These are phyloP conservation scores for Flaveria robusta DNA, from an alignment of 129 eudicot species.

Conservation along the genomic window DNA sequence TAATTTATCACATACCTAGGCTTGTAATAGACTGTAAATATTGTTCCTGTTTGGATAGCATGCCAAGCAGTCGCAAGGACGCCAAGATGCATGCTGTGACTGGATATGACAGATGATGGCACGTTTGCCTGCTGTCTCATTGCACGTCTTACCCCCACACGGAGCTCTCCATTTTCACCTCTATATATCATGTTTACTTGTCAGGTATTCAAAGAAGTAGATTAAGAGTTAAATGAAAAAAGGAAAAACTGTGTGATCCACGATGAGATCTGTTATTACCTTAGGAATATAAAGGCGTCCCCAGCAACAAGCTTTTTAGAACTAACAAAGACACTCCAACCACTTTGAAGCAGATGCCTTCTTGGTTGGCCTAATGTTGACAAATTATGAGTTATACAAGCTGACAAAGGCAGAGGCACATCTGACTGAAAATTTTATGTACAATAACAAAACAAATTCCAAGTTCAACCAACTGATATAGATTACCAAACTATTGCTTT, in stretches of 20 bases:
- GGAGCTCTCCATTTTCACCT: conserved; percentile 84
- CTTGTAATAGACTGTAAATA: conserved; percentile 78
- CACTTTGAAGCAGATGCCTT: conserved; percentile 91
- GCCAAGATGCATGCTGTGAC: conserved; percentile 94
- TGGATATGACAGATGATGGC: conserved; percentile 84
- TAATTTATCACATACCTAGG: conserved; percentile 55
- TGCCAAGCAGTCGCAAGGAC: conserved; percentile 90
- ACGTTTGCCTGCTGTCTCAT: conserved; percentile 82
- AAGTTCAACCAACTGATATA: neutral
- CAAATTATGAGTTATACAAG: conserved; percentile 9
- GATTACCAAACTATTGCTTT: neutral
- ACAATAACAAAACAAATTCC: neutral
- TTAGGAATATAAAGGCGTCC: conserved; percentile 88
- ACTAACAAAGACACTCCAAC: conserved; percentile 98
- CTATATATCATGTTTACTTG: conserved; percentile 35
- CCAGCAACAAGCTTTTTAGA: conserved; percentile 97
- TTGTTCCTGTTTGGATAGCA: conserved; percentile 65
- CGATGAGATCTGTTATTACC: conserved; percentile 40
- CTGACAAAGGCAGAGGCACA: neutral
- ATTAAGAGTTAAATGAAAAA: neutral
- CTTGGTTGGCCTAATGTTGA: conserved; percentile 82
- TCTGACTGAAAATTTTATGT: neutral
- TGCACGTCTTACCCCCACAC: conserved; percentile 87
- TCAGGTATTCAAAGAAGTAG: conserved; percentile 21
- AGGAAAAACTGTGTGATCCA: neutral